phyloP scores from a whole-genome alignment of 257 asterid genomes.

The Osmanthus fragrans region DNA sequence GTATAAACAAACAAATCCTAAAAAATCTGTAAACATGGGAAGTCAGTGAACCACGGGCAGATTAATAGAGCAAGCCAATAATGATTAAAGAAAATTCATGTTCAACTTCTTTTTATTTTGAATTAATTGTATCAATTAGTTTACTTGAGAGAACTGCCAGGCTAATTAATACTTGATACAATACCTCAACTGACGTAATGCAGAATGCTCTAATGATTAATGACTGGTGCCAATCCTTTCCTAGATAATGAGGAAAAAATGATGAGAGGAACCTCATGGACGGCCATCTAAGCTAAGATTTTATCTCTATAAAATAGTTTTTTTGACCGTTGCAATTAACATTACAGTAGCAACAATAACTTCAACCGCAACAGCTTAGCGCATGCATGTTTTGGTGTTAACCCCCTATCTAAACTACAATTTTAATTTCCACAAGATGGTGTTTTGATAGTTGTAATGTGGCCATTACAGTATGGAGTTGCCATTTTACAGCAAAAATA shows the following conservation, averaged over 20 bases:
- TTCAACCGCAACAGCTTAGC: conserved; percentile 1
- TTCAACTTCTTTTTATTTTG: not conserved
- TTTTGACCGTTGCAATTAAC: not conserved
- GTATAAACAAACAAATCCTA: conserved; percentile 8
- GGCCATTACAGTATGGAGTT: not conserved
- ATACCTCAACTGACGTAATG: not conserved
- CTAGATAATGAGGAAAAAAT: not conserved
- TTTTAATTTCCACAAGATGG: not conserved
- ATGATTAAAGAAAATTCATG: not conserved
- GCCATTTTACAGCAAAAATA: not conserved
- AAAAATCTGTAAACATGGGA: not conserved
- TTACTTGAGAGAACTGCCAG: conserved; percentile 6
- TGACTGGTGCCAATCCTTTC: not conserved
- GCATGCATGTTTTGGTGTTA: not conserved
- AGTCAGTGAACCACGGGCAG: not conserved
- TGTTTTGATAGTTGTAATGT: not conserved
- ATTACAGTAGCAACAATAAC: not conserved
- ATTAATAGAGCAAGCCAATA: not conserved
- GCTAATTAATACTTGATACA: not conserved
- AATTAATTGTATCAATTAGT: not conserved
- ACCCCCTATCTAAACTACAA: not conserved
- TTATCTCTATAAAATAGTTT: not conserved
- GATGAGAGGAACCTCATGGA: not conserved
- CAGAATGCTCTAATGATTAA: not conserved
- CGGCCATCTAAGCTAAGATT: not conserved